Percentiles rank a stretch among this genome's conserved stretches.
These are phyloP conservation scores for Cornus florida DNA, from an alignment of 148 eudicot species.

Conservation along the genomic window DNA sequence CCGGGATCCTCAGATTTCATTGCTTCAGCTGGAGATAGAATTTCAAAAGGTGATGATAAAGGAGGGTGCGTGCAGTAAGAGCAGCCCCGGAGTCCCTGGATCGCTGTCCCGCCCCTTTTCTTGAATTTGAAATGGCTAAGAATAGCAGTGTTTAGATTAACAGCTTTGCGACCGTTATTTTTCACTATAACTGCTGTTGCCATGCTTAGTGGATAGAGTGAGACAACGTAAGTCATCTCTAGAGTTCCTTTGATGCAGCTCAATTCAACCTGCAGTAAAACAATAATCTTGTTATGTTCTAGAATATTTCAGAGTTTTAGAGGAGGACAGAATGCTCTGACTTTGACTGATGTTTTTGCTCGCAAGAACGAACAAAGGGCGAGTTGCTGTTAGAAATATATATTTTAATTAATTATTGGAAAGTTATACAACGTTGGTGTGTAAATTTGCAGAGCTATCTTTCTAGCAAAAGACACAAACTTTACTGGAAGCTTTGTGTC, in stretches of 20 bases:
- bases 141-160: slow-evolving; percentile 57
- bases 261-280: slow-evolving; percentile 65
- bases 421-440: too few species aligned
- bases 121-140: slow-evolving; percentile 64
- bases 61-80: slow-evolving; percentile 80
- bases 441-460: too few species aligned
- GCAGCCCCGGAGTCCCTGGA: slow-evolving; percentile 68
- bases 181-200: slow-evolving; percentile 84
- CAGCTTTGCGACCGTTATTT: slow-evolving; percentile 69
- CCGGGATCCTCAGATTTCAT: slow-evolving; percentile 76
- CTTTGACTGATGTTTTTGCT: too few species aligned
- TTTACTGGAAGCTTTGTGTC: not conserved
- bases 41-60: slow-evolving; percentile 64
- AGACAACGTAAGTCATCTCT: slow-evolving; percentile 66
- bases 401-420: too few species aligned
- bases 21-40: slow-evolving; percentile 74
- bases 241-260: slow-evolving; percentile 65
- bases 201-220: slow-evolving; percentile 74
- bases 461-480: too few species aligned
- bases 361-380: not conserved
- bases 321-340: too few species aligned
- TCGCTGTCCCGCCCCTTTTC: slow-evolving; percentile 55
- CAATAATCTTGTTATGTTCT: not conserved
- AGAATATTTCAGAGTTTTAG: too few species aligned
- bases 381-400: not conserved